These are phyloP conservation scores for Volvariella surrecta DNA, from an alignment of 1,284 basidiomycete species.

Conservation along the genomic window DNA sequence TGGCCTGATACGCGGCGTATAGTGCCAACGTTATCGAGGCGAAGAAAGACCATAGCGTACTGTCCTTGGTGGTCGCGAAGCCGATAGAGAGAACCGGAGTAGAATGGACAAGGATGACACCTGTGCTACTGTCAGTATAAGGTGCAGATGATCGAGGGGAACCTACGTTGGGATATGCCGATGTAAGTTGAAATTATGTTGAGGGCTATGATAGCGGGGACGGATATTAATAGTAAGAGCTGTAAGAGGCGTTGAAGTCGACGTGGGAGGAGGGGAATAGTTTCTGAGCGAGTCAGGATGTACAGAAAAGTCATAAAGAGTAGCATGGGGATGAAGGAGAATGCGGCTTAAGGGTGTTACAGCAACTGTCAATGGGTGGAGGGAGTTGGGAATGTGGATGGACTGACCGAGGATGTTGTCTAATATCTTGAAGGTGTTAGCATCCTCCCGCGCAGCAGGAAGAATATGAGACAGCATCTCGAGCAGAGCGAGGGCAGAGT, in stretches of 20 bases:
- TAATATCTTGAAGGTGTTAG: conserved; percentile 25
- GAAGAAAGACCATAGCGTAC: conserved; percentile 46
- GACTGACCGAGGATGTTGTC: conserved; percentile 32
- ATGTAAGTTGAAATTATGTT: conserved; percentile 61
- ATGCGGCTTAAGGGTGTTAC: conserved; percentile 32
- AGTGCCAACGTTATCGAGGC: conserved; percentile 50
- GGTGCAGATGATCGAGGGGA: conserved; percentile 5
- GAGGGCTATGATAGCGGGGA: conserved; percentile 43
- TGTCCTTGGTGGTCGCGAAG: conserved; percentile 28
- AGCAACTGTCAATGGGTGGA: conserved; percentile 18
- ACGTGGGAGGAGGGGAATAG: conserved; percentile 44
- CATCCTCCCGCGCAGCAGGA: conserved; percentile 35
- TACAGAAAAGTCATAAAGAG: conserved; percentile 49
- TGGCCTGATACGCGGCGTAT: conserved; percentile 45
- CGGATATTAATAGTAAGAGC: conserved; percentile 39
- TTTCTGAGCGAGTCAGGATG: conserved; percentile 35
- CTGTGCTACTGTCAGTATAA: no score
- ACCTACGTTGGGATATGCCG: conserved; percentile 48
- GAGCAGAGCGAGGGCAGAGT: conserved; percentile 48
- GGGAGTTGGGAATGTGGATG: conserved; percentile 18
- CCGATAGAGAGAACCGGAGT: conserved; percentile 27
- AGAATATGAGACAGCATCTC: conserved; percentile 52
- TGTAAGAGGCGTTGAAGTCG: conserved; percentile 36
- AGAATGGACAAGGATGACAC: conserved; percentile 9
- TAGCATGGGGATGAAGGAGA: conserved; percentile 49